Base-by-base conservation (phyloP, 352 stramenopile genomes). In the Globisporangium cylindrosporum region DNA sequence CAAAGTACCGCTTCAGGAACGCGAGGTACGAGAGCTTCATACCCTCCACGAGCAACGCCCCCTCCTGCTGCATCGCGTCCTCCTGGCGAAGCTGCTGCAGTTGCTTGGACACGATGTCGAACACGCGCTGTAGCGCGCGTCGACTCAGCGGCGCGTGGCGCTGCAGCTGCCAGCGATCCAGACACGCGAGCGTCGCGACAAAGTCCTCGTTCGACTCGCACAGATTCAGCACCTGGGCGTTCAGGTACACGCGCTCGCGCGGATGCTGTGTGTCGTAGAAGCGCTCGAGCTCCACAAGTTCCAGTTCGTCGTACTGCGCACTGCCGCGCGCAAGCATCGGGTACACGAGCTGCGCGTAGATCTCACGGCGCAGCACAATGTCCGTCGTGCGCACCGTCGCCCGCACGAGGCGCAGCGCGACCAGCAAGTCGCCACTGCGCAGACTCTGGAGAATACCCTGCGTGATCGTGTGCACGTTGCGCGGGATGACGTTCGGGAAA, bases 341-440 rank as follows among this genome's bases (percentile, higher is more conserved):
- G 58, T 90, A 92, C 49, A 86, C 14, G 8, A 92, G 49, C 59
- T 92, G 82, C 18, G 84, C 82, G 61, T 82, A 92, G 27, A 92
- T 76, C 59, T 90, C 82, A 6, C 80, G 70, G 1, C 79, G 75
- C 59, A 91, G 59, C 60, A 67, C 77, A 1, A 86, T 65, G 64
- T 76, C 72, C 6, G 80, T 77, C 20, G 64, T 68, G 73, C 75
- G 78, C 1, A 82, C 64, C 18, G 78, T 76, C 53, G 76, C 68
- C 15, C 79, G 78, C 64, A 92, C 76, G 14, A 92, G 58, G 25
- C 68, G 59, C 25, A 90, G 60, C 29, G 82, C 82, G 59, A 80
- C 65, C 14, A 49, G 43, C 20, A 91, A 56, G 41, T 92, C 84
- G 20, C 84, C 82, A 32, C 62, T 71, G 18, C 70, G 74, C 34